Base-by-base conservation (phyloP, 352 stramenopile genomes). In the Halophytophthora batemanensis region DNA sequence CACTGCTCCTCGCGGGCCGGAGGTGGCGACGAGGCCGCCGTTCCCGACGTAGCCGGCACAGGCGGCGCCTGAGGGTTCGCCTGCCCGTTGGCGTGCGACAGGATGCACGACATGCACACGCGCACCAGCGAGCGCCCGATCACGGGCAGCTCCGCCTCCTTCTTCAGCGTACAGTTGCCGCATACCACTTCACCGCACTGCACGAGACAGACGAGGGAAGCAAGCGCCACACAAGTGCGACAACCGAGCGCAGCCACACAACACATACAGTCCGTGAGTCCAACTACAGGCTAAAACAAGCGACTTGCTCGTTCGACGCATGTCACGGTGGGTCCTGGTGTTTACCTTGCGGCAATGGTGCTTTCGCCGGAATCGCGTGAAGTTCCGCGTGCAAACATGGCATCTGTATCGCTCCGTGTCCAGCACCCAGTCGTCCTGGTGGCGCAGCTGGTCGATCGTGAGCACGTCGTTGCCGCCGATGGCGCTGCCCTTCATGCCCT, bases 21-120 rank as follows among this genome's bases (percentile, higher is more conserved):
- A 12, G 72, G 70, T 5, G 77, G 74, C 28, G 75, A 77, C 22
- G 68, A 64, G 18, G 64, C 65, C 29, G 71, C 71, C 46, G 66
- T 73, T 22, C 54, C 64, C 36, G 71, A 74, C 8, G 63, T 76
- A 14, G 76, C 65, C 14, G 64, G 54, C 10, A 59, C 57, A 2
- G 77, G 72, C 15, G 69, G 71, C 23, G 67, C 71, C 61, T 90
- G 80, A 37, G 79, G 79, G 60, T 90, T 90, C 18, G 77, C 76
- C 56, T 90, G 82, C 13, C 69, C 63, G 60, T 89, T 90, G 38
- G 81, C 81, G 55, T 91, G 82, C 56, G 78, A 90, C 49, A 95
- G 64, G 54, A 94, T 94, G 68, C 84, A 95, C 44, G 84, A 93
- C 84, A 93, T 95, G 67, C 84, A 95, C 52, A 95, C 80, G 45